Conservation (phyloP, 805 yeast genomes). For the Alloascoidea africana region DNA sequence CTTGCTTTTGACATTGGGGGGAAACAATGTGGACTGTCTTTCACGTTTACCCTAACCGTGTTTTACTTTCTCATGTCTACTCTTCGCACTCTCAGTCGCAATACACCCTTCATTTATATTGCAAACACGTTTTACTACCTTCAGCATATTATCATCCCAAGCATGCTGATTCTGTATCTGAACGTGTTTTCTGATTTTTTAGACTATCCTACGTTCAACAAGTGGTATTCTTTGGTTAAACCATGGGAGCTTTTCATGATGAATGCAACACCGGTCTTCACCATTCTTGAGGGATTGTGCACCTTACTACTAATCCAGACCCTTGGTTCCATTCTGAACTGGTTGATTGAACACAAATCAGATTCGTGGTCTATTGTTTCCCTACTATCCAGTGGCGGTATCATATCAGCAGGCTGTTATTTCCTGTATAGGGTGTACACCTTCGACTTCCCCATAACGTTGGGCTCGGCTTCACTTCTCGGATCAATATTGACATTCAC, state of each 20-base stretch:
- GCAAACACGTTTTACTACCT: slow-evolving; percentile 44
- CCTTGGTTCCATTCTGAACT: slow-evolving; percentile 69
- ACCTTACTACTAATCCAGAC: slow-evolving; percentile 86
- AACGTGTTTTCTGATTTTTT: slow-evolving; percentile 14
- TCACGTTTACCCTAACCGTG: slow-evolving; percentile 55
- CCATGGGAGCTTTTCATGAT: slow-evolving; percentile 65
- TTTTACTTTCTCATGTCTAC: slow-evolving; percentile 65
- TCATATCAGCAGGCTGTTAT: slow-evolving; percentile 62
- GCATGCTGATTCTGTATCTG: slow-evolving; percentile 46
- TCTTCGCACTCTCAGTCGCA: slow-evolving; percentile 35
- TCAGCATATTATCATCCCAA: slow-evolving; percentile 76
- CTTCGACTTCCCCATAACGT: slow-evolving; percentile 45
- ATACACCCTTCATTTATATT: slow-evolving; percentile 16
- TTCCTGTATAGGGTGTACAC: slow-evolving; percentile 75
- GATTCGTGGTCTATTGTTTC: slow-evolving; percentile 72
- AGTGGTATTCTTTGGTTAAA: slow-evolving; percentile 31
- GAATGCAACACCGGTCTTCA: slow-evolving; percentile 80
- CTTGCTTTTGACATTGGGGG: slow-evolving; percentile 93
- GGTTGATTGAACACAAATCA: slow-evolving; percentile 49
- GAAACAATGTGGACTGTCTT: slow-evolving; percentile 74
- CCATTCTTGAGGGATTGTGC: slow-evolving; percentile 86
- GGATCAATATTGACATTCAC: slow-evolving; percentile 78
- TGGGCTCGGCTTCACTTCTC: slow-evolving; percentile 71
- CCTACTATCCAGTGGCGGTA: slow-evolving; percentile 55
- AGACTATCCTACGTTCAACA: background rate